phyloP scores from a whole-genome alignment of 2,329 filamentous ascomycete species.

The Ciborinia camelliae region DNA sequence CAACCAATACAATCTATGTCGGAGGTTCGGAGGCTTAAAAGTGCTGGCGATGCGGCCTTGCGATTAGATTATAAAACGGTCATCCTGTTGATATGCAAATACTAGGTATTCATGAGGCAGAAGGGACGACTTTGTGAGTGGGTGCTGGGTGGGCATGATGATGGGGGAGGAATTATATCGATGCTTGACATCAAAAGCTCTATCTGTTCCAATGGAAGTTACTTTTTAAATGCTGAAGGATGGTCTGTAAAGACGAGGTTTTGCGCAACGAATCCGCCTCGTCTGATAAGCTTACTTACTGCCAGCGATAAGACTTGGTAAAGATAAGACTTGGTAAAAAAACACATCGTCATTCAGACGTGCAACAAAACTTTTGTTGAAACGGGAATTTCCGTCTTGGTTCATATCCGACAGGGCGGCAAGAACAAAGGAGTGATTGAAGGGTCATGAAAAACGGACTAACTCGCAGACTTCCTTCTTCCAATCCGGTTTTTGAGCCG shows the following conservation, averaged over 20 bases:
- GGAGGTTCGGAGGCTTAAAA: slow-evolving; percentile 4
- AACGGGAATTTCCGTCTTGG: slow-evolving; percentile 10
- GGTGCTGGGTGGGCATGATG: neutral
- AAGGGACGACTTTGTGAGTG: neutral
- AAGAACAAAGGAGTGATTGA: slow-evolving; percentile 5
- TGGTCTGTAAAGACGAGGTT: neutral
- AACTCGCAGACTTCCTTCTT: neutral
- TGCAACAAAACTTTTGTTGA: slow-evolving; percentile 20
- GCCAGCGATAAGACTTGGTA: slow-evolving; percentile 18
- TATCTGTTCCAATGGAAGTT: neutral
- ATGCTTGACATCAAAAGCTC: neutral
- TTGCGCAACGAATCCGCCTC: slow-evolving; percentile 1
- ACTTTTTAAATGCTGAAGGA: neutral
- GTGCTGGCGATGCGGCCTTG: neutral
- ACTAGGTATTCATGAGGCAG: neutral
- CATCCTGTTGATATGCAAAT: neutral
- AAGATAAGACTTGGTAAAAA: slow-evolving; percentile 22
- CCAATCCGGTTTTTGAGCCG: neutral
- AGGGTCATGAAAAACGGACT: neutral
- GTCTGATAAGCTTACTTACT: slow-evolving; percentile 17
- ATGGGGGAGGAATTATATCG: neutral
- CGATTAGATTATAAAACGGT: neutral
- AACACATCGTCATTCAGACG: slow-evolving; percentile 20
- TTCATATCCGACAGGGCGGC: slow-evolving; percentile 8
- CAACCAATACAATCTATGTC: neutral